Evolutionary conservation across 768 basidiomycete genomes (phyloP), one percentile per base, ranked within the genome.

Genomic region (Termitomyces titanicus): DNA sequence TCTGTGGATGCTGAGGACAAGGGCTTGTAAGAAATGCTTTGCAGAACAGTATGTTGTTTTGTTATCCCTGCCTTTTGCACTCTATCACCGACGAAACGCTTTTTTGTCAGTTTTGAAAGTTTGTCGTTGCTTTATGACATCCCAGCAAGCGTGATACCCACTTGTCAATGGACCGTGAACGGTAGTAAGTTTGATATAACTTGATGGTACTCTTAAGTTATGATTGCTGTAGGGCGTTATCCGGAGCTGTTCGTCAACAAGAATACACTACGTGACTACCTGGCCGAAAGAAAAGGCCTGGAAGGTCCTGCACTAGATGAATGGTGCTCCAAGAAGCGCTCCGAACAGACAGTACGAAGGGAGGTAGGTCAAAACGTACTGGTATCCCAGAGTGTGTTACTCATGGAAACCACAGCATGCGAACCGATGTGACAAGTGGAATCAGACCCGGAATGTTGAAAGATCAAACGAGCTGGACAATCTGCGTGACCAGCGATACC

Each of bases 1-100:
- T 7, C 25, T 61, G 17, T 63, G 64, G 61, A 43, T 24, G 8
- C 48, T 44, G 34, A 54, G 53, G 15, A 55, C 61, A n/a, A 56
- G 60, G 43, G 45, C 52, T 20, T 64, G 63, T 35, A 61, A 57
- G 37, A 57, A 53, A 24, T 64, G 63, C 47, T 46, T 55, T 22
- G 24, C 52, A 33, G 55, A 62, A 35, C 58, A 61, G 59, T 61
- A 43, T 20, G 51, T 37, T 13, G 10, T 18, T 18, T 47, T 29
- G 2, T 27, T 24, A 10, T 27, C 42, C 22, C 20, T 25, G 22
- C 33, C 2, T 15, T 38, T 22, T 17, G 20, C 40, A 22, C 15
- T 34, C 9, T 39, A 35, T 20, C 29, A 33, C n/a, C 8, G 17
- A 9, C 33, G 5, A 7, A 29, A 29, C 27, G 2, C 9, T 17